Base-by-base conservation (phyloP, 805 yeast species). In the Candida gorgasii region DNA sequence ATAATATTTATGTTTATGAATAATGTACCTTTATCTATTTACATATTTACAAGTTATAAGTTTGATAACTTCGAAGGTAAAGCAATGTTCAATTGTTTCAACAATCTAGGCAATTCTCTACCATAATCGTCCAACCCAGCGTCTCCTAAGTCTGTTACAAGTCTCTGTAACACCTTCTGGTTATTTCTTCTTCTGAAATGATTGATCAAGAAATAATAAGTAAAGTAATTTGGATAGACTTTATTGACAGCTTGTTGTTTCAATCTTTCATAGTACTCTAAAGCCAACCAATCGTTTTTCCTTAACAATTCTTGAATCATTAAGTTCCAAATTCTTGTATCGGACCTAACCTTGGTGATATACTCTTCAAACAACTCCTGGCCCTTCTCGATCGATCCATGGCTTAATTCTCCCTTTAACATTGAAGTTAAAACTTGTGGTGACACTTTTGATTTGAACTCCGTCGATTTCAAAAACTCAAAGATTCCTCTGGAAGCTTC, bases 401-500 rank as follows among this genome's bases (percentile, higher is more conserved):
- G 48, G 29, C 59, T 61, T 43, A 75, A 58, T 59, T 78, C 82
- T 24, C 70, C 72, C 34, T 67, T 62, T 46, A 79, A 64, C 65
- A 79, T 65, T 7, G 77, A 54, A 8, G 78, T 72, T 23, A 77
- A 56, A 20, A 62, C 66, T 7, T 62, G 50, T 3, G 73, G 61
- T 26, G 44, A 26, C 62, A 58, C 54, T 63, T 50, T 36, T 61
- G 65, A 40, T 33, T 63, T 59, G 36, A 29, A 27, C 15, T 45
- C 44, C 1, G 36, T 18, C 14, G 27, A 33, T 28, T 39, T 36
- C 4, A 38, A 31, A 39, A 60, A 55, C 12, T 72, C 64, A 53
- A 74, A 78, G 19, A 84, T 50, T 1, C 53, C 50, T 34, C 83
- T 64, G 0, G 86, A 86, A n/a, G 79, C 72, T 11, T 62, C 67